Percentiles rank a stretch among this genome's conserved stretches.
phyloP scores from a whole-genome alignment of 2,329 filamentous ascomycete genomes.

The Bertia moriformis region DNA sequence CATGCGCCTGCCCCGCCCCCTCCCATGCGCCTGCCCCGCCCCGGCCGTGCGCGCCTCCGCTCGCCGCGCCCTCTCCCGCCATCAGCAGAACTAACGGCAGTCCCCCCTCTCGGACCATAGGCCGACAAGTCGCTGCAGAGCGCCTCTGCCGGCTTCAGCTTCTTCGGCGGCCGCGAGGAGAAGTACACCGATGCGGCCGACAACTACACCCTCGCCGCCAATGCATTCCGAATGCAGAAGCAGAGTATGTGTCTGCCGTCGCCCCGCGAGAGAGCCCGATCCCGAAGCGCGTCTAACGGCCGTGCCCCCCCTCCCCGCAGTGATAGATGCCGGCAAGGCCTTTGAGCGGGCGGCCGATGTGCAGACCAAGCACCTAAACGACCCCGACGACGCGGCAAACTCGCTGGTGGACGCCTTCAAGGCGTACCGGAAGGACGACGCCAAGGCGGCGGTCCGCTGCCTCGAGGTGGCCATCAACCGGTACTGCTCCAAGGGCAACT shows the following conservation, averaged over 20 bases:
- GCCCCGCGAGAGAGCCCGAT: constrained; percentile 3
- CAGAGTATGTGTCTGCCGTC: constrained; percentile 39
- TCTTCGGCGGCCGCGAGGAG: constrained; percentile 75
- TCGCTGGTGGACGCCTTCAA: constrained; percentile 84
- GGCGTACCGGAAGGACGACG: constrained; percentile 75
- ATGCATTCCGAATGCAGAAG: constrained; percentile 80
- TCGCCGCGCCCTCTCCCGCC: constrained; percentile 8
- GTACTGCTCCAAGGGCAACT: constrained; percentile 81
- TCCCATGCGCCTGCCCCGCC: constrained; percentile 12
- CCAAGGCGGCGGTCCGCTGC: constrained; percentile 68
- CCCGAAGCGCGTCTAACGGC: too few relatives aligned
- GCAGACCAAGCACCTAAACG: constrained; percentile 67
- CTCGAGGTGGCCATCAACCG: constrained; percentile 68
- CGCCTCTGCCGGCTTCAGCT: constrained; percentile 68
- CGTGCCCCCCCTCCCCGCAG: constrained; percentile 24
- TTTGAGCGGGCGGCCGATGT: constrained; percentile 79
- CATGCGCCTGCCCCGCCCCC: too few relatives aligned
- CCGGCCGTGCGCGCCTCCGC: constrained; percentile 4
- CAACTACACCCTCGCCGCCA: constrained; percentile 73
- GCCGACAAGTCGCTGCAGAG: constrained; percentile 70
- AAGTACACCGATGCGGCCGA: constrained; percentile 86
- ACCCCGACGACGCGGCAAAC: constrained; percentile 85
- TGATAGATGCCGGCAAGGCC: constrained; percentile 70
- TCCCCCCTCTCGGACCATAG: constrained; percentile 28
- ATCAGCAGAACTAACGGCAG: neutral